Percentiles rank a stretch among this genome's conserved stretches.
Conservation (phyloP, 1,284 basidiomycete species). For the Termitomyces sp. region DNA sequence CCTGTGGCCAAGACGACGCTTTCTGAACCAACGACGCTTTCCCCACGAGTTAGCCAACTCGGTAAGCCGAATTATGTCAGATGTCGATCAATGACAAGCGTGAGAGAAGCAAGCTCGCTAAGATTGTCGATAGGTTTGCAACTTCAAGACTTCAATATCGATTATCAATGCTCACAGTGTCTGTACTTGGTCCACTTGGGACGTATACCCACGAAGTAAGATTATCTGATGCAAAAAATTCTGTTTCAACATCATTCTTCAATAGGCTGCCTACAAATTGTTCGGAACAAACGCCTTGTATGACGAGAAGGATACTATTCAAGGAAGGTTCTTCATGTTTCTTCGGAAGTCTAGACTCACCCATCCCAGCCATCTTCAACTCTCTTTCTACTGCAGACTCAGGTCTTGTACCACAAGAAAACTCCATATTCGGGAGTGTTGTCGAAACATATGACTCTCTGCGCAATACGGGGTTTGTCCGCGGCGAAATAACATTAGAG, state of each 20-base stretch:
- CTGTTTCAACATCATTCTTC: neutral
- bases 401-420: conserved; percentile 72
- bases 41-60: too few species aligned
- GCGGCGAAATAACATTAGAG: conserved; percentile 51
- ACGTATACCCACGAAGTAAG: conserved; percentile 75
- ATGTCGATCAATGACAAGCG: too few species aligned
- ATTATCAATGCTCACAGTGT: conserved; percentile 27
- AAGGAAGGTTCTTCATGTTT: conserved; percentile 32
- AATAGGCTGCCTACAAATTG: conserved; percentile 53
- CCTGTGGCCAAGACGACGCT: too few species aligned
- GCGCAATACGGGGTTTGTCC: conserved; percentile 47
- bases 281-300: conserved; percentile 54
- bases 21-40: too few species aligned
- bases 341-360: conserved; percentile 13
- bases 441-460: conserved; percentile 67
- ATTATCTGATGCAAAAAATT: conserved; percentile 3
- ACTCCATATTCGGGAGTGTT: conserved; percentile 69
- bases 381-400: conserved; percentile 35
- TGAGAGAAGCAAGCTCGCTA: too few species aligned
- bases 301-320: conserved; percentile 47
- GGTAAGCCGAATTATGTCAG: too few species aligned
- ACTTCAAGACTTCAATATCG: neutral
- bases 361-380: conserved; percentile 49
- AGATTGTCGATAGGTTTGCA: neutral
- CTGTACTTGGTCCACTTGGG: conserved; percentile 66